Conservation (phyloP, 1,139 yeast species). For the Nadsonia commutata region DNA sequence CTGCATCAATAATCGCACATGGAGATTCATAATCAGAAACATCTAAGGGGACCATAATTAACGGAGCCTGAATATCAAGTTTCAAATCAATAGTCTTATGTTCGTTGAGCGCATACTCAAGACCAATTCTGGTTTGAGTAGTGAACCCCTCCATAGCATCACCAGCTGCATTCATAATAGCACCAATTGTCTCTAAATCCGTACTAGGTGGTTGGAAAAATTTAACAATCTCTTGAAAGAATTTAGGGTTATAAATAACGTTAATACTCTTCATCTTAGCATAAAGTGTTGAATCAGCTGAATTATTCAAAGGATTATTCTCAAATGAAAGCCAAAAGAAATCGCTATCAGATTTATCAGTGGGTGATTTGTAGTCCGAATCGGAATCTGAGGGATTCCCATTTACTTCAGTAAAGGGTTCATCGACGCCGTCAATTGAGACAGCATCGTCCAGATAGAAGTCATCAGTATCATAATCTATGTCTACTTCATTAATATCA, state of each 20-base stretch:
- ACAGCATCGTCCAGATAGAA: slow-evolving; percentile 4
- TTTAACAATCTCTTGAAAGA: slow-evolving; percentile 55
- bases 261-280: slow-evolving; percentile 79
- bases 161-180: slow-evolving; percentile 89
- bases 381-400: slow-evolving; percentile 9
- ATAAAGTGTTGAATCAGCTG: slow-evolving; percentile 64
- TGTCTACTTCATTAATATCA: slow-evolving; percentile 5
- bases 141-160: slow-evolving; percentile 87
- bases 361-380: slow-evolving; percentile 12
- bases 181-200: slow-evolving; percentile 80
- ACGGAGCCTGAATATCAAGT: slow-evolving; percentile 85
- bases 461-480: not conserved
- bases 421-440: slow-evolving; percentile 1
- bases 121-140: slow-evolving; percentile 78
- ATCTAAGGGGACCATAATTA: slow-evolving; percentile 76
- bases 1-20: slow-evolving; percentile 88
- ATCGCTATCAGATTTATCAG: slow-evolving; percentile 29
- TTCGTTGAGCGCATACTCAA: slow-evolving; percentile 85
- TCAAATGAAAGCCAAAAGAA: slow-evolving; percentile 77
- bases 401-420: slow-evolving; percentile 8
- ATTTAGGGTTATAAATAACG: slow-evolving; percentile 68
- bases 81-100: slow-evolving; percentile 80
- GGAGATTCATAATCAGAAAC: slow-evolving; percentile 72
- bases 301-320: slow-evolving; percentile 66
- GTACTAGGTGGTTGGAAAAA: slow-evolving; percentile 82